Evolutionary conservation across 2,329 filamentous ascomycete genomes (phyloP).

Genomic region (Hymenoscyphus linearis): DNA sequence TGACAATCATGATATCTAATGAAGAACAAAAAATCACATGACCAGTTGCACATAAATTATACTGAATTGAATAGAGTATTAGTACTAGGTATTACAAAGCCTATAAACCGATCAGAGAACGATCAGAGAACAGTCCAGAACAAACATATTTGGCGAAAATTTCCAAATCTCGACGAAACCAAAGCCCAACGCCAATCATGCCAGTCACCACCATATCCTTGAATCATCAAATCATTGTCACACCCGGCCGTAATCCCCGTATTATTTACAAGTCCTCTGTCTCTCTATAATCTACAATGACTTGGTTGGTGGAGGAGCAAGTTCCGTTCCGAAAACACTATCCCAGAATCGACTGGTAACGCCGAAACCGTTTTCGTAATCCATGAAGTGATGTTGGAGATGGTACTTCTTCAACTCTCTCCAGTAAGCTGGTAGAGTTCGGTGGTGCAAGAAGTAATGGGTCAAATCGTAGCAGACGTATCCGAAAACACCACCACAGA

Average conservation of each 20-base stretch:
- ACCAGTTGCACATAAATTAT: neutral
- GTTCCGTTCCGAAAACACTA: conserved; percentile 80
- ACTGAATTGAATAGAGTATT: conserved; percentile 5
- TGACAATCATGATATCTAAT: neutral
- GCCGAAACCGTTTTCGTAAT: conserved; percentile 96
- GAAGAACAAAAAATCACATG: neutral
- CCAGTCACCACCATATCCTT: conserved; percentile 9
- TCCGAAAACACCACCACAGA: conserved; percentile 86
- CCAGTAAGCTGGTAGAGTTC: conserved; percentile 86
- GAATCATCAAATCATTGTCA: conserved; percentile 23
- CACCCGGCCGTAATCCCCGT: neutral
- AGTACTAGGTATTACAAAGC: conserved; percentile 20
- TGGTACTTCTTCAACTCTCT: conserved; percentile 95
- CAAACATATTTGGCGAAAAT: neutral
- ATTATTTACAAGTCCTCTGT: conserved; percentile 1
- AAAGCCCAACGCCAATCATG: conserved; percentile 8
- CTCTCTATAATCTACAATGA: conserved; percentile 12
- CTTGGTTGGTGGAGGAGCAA: conserved; percentile 38
- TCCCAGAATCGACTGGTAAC: conserved; percentile 98
- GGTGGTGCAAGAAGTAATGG: conserved; percentile 97
- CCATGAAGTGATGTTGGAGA: conserved; percentile 92
- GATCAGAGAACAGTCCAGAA: conserved; percentile 14
- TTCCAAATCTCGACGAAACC: conserved; percentile 2
- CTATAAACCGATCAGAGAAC: conserved; percentile 12
- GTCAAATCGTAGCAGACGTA: conserved; percentile 97